phyloP scores from a whole-genome alignment of 1,139 yeast species.

The Taiozyma sp. region DNA sequence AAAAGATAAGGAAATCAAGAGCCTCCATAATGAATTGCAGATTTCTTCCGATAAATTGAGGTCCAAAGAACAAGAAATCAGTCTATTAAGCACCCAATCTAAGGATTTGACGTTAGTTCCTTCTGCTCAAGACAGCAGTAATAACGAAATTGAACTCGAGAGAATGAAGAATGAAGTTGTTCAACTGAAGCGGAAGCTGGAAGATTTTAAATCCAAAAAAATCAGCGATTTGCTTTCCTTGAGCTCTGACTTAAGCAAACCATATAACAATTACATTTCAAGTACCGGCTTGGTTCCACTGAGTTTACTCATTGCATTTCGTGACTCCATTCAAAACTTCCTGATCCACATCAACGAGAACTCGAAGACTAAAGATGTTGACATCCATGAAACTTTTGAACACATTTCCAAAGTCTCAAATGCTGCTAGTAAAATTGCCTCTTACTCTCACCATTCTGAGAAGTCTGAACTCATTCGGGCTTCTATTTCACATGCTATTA shows the following conservation, averaged over 20 bases:
- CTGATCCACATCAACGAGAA: constrained; percentile 10
- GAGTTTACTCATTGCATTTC: constrained; percentile 13
- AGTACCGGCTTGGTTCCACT: constrained; percentile 21
- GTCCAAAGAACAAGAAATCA: not conserved
- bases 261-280: constrained; percentile 8
- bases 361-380: constrained; percentile 9
- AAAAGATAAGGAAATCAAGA: constrained; percentile 6
- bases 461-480: constrained; percentile 47
- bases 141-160: constrained; percentile 2
- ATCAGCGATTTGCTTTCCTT: constrained; percentile 11
- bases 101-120: not conserved
- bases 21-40: constrained; percentile 9
- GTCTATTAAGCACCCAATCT: not conserved
- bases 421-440: constrained; percentile 44
- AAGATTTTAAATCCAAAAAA: constrained; percentile 24
- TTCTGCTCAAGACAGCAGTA: not conserved
- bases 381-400: constrained; percentile 44
- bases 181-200: constrained; percentile 18
- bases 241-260: constrained; percentile 2
- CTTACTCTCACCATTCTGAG: constrained; percentile 35
- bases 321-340: constrained; percentile 14
- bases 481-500: constrained; percentile 70
- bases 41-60: not conserved
- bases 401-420: constrained; percentile 49
- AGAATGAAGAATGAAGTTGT: constrained; percentile 26